These are phyloP conservation scores for Avicennia marina DNA, from an alignment of 257 asterid genomes.

Conservation along the genomic window DNA sequence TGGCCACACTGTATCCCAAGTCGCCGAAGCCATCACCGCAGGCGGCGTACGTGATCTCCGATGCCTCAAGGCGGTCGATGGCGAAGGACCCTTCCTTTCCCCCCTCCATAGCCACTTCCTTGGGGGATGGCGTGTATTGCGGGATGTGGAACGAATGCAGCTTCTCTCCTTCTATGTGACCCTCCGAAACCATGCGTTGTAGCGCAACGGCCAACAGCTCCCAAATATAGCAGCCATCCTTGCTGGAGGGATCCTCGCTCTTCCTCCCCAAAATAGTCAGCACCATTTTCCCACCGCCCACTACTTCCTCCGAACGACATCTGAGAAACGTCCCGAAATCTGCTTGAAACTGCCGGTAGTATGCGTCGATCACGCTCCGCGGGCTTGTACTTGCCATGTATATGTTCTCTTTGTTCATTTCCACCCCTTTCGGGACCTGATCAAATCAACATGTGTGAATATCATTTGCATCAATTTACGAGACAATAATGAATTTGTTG, in stretches of 20 bases:
- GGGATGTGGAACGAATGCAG: too few relatives aligned
- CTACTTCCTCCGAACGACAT: constrained; percentile 54
- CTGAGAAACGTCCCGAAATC: constrained; percentile 49
- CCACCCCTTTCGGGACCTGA: constrained; percentile 44
- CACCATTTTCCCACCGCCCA: constrained; percentile 61
- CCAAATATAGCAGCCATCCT: constrained; percentile 59
- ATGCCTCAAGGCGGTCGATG: too few relatives aligned
- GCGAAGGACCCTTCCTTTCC: too few relatives aligned
- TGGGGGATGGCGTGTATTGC: too few relatives aligned
- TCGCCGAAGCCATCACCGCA: too few relatives aligned
- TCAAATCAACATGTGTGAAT: neutral
- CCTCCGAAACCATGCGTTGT: constrained; percentile 49
- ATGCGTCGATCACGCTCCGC: constrained; percentile 39
- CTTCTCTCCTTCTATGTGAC: too few relatives aligned
- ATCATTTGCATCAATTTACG: too few relatives aligned
- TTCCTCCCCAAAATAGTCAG: constrained; percentile 58
- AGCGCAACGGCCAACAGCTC: constrained; percentile 51
- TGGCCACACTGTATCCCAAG: constrained; percentile 44
- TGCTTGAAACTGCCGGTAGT: constrained; percentile 39
- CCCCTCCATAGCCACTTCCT: too few relatives aligned
- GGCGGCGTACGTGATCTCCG: too few relatives aligned
- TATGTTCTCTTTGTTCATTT: constrained; percentile 41
- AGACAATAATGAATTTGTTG: neutral
- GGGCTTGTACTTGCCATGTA: constrained; percentile 47
- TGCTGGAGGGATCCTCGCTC: constrained; percentile 39